These are phyloP conservation scores for Venturia asperata DNA, from an alignment of 2,329 filamentous ascomycete genomes.

Conservation along the genomic window DNA sequence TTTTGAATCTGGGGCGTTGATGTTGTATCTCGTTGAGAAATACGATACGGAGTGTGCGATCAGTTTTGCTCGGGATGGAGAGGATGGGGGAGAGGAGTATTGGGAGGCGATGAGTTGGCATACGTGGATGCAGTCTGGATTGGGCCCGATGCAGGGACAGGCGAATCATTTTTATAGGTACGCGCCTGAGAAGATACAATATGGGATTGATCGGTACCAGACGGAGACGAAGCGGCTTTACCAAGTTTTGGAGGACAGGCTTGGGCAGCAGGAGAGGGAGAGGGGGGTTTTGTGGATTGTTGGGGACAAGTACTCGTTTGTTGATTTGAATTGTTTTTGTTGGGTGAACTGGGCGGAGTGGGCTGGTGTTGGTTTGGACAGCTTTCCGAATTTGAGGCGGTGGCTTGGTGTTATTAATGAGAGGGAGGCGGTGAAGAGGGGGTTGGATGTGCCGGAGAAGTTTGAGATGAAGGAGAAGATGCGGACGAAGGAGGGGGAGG, in stretches of 20 bases:
- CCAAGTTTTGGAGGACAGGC: slow-evolving; percentile 28
- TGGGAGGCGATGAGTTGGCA: slow-evolving; percentile 41
- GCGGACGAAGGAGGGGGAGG: slow-evolving; percentile 51
- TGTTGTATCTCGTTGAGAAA: slow-evolving; percentile 39
- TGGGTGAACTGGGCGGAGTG: slow-evolving; percentile 55
- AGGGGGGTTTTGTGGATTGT: slow-evolving; percentile 37
- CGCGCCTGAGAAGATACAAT: slow-evolving; percentile 59
- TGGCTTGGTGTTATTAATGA: slow-evolving; percentile 31
- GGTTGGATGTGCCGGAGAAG: slow-evolving; percentile 31
- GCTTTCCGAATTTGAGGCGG: slow-evolving; percentile 27
- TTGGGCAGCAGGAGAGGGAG: slow-evolving; percentile 25
- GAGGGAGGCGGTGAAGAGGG: slow-evolving; percentile 29
- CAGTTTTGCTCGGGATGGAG: slow-evolving; percentile 37
- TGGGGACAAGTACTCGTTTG: slow-evolving; percentile 42
- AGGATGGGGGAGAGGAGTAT: slow-evolving; percentile 37
- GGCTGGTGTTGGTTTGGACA: slow-evolving; percentile 30
- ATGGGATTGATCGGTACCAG: slow-evolving; percentile 41
- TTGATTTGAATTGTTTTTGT: slow-evolving; percentile 57
- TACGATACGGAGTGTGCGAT: slow-evolving; percentile 38
- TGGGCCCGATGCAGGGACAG: slow-evolving; percentile 77
- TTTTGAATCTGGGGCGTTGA: slow-evolving; percentile 42
- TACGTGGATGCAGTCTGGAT: slow-evolving; percentile 40
- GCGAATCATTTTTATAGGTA: slow-evolving; percentile 80
- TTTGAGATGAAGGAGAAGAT: slow-evolving; percentile 50
- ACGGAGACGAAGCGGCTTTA: slow-evolving; percentile 44